Base-by-base conservation (phyloP, 2,329 filamentous ascomycete species). In the Thermomyces lanuginosus region DNA sequence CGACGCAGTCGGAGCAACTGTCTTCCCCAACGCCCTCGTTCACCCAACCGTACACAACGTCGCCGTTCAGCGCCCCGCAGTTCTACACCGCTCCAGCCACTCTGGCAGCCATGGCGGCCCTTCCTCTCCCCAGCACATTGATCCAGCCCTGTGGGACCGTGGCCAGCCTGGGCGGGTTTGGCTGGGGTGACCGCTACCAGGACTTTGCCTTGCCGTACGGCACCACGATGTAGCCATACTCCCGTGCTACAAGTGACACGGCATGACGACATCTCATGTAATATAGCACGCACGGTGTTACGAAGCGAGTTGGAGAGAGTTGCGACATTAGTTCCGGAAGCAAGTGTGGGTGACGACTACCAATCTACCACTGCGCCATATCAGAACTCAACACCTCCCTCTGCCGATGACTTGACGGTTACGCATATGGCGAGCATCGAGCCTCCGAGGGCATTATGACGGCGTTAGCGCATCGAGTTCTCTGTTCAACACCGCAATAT, bases 51-150 rank as follows among this genome's bases (percentile, higher is more conserved):
- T 79, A 70, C 50, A 73, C 75, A 34, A 73, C 77, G 12, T 72
- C 76, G 32, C 66, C 68, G 14, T 65, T 75, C 51, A 64, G 58
- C 34, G 49, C 60, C 19, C 40, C 57, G 21, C 62, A 69, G 42
- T 92, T 75, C 61, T 92, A 83, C 65, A 79, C 74, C 58, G 71
- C 80, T 28, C 78, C 82, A 8, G 69, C 75, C 45, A 72, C 76
- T 32, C 69, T 73, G 22, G 71, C 79, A 12, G 71, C 80, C 26
- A 74, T 91, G 38, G 70, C 81, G 12, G 62, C 74, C 21, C 66
- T 92, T 23, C 78, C 83, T 25, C 64, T 93, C 28, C 83, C 84
- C 22, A 92, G 81, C 59, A 79, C 84, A 69, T 63, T 92, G 35
- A 69, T 79, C 42, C 73, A 77, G 35, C 81, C 71, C 43, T 95